Evolutionary conservation across 2,329 filamentous ascomycete species (phyloP), one percentile per base, ranked within the genome.

Genomic region (Aspergillus uvarum): DNA sequence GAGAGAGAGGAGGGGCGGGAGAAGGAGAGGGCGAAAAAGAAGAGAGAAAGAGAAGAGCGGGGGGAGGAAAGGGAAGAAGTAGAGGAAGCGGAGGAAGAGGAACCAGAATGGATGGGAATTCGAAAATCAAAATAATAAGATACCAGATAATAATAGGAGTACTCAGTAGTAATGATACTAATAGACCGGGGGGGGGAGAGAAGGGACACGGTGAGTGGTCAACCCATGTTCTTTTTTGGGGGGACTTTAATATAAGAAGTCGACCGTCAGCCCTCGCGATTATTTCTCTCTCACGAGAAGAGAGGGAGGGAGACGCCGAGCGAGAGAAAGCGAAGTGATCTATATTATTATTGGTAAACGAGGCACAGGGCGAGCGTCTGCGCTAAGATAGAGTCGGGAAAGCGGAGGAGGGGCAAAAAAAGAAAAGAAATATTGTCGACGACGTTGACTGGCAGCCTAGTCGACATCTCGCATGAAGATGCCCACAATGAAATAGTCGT

Each of bases 11-110:
- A 38, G 16, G 22, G 22, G 42, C 19, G 54, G 35, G 14, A 31
- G 32, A 35, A 26, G 19, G 38, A 51, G 32, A 47, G 56, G 49
- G n/a, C 22, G 32, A 51, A 24, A 44, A 22, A 42, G 44, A 47
- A 35, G 22, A 54, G 32, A 19, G 53, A 59, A 21, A 49, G n/a
- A 26, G 5, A 26, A 26, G 26, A 26, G 26, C 8, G 22, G 16
- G 26, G n/a, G 14, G n/a, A 38, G 35, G 35, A 6, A 19, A 19
- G 26, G 31, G 47, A 48, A 51, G 38, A 31, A 48, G 48, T 54
- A 4, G 32, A 57, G 19, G 53, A 38, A 44, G 29, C 59, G 26
- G 51, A 38, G 24, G 29, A 48, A 51, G 55, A 63, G 35, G 32
- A 35, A 14, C 10, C 32, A 32, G 31, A 32, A 32, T 6, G 31